Evolutionary conservation across 1,284 basidiomycete species (phyloP).

Genomic region (Schizopora paradoxa): DNA sequence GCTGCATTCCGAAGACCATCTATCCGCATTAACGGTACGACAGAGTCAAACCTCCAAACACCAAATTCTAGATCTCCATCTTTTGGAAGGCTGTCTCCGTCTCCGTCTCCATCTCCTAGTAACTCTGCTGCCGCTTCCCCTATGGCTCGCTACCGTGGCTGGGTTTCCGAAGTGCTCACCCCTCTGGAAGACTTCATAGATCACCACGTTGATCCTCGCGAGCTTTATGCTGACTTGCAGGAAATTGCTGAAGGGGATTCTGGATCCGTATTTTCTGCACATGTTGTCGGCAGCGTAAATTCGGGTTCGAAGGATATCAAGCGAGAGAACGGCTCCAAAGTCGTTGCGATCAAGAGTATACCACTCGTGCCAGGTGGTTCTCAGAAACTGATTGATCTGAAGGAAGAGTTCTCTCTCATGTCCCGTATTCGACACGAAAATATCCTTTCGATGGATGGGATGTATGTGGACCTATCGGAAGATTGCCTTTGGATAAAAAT

Average conservation of each 20-base stretch:
- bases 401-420: slow-evolving; percentile 55
- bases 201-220: slow-evolving; percentile 50
- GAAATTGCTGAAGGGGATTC: slow-evolving; percentile 79
- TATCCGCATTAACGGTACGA: slow-evolving; percentile 7
- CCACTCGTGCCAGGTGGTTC: slow-evolving; percentile 52
- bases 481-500: slow-evolving; percentile 76
- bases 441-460: slow-evolving; percentile 56
- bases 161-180: slow-evolving; percentile 52
- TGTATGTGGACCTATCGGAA: slow-evolving; percentile 62
- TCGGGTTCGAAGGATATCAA: slow-evolving; percentile 26
- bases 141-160: slow-evolving; percentile 42
- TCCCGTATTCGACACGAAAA: slow-evolving; percentile 51
- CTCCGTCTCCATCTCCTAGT: slow-evolving; percentile 18
- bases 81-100: no score
- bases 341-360: slow-evolving; percentile 65
- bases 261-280: slow-evolving; percentile 65
- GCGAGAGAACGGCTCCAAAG: slow-evolving; percentile 30
- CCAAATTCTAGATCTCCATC: slow-evolving; percentile 6
- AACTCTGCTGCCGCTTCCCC: slow-evolving; percentile 29
- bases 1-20: slow-evolving; percentile 1
- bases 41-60: slow-evolving; percentile 14
- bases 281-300: slow-evolving; percentile 36
- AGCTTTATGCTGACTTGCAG: slow-evolving; percentile 55
- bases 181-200: slow-evolving; percentile 63
- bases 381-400: slow-evolving; percentile 56